A percentile compares a stretch with the other conserved stretches of the same genome.
phyloP scores from a whole-genome alignment of 2,329 filamentous ascomycete species.

The Penicillium brevicompactum region DNA sequence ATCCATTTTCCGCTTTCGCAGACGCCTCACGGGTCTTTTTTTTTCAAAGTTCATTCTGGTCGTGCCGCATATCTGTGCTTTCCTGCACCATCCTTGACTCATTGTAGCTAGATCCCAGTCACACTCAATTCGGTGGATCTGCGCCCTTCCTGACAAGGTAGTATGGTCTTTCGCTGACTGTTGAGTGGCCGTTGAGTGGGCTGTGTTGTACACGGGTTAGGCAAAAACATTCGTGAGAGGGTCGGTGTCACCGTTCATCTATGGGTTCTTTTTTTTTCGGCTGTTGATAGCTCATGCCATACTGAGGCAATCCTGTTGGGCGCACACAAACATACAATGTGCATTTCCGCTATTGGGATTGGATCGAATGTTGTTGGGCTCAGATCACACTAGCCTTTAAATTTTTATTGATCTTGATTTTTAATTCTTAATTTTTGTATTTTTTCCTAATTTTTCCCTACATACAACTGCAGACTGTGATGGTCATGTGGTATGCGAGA shows the following conservation, averaged over 20 bases:
- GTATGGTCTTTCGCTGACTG: background rate
- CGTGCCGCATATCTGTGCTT: background rate
- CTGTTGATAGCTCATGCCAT: background rate
- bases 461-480: background rate
- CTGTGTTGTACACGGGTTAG: constrained; percentile 1
- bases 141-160: background rate
- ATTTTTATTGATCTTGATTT: background rate
- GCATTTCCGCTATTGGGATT: background rate
- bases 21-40: background rate
- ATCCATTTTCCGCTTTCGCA: background rate
- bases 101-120: background rate
- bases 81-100: background rate
- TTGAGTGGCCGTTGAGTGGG: background rate
- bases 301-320: background rate
- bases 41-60: background rate
- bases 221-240: constrained; percentile 4
- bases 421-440: background rate
- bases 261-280: background rate
- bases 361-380: background rate
- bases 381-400: background rate
- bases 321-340: background rate
- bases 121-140: background rate
- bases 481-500: constrained; percentile 5
- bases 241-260: background rate
- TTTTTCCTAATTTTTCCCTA: background rate